phyloP scores from a whole-genome alignment of 2,329 filamentous ascomycete species.

The Keithomyces neogunnii region DNA sequence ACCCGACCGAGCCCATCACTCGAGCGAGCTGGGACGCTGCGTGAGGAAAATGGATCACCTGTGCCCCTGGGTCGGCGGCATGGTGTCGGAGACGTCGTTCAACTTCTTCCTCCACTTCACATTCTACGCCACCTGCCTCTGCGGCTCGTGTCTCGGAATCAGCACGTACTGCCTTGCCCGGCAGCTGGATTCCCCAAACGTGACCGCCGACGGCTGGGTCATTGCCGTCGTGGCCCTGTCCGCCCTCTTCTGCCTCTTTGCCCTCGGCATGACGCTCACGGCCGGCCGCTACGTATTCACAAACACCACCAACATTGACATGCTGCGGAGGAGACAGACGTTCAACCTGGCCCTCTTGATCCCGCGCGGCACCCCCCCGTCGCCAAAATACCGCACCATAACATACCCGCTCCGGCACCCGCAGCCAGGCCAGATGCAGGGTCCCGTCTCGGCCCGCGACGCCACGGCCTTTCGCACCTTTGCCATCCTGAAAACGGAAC shows the following conservation, averaged over 20 bases:
- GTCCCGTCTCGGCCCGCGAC: constrained; percentile 22
- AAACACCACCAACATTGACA: constrained; percentile 82
- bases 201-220: constrained; percentile 47
- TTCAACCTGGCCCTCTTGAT: constrained; percentile 70
- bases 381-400: constrained; percentile 40
- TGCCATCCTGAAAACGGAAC: constrained; percentile 65
- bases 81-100: constrained; percentile 78
- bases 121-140: constrained; percentile 63
- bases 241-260: constrained; percentile 73
- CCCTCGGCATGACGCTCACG: constrained; percentile 65
- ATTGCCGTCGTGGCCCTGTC: constrained; percentile 58
- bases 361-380: constrained; percentile 36
- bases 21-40: constrained; percentile 71
- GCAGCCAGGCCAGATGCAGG: constrained; percentile 10
- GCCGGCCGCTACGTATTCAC: constrained; percentile 60
- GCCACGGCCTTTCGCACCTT: constrained; percentile 56
- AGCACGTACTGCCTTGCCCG: constrained; percentile 56
- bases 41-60: constrained; percentile 91
- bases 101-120: constrained; percentile 92
- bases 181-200: constrained; percentile 31
- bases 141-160: constrained; percentile 53
- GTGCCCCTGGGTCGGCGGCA: constrained; percentile 93
- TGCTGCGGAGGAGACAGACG: constrained; percentile 52
- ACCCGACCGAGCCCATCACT: constrained; percentile 80
- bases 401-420: constrained; percentile 44